phyloP scores from a whole-genome alignment of 257 asterid genomes.

The Galeopsis tetrahit region DNA sequence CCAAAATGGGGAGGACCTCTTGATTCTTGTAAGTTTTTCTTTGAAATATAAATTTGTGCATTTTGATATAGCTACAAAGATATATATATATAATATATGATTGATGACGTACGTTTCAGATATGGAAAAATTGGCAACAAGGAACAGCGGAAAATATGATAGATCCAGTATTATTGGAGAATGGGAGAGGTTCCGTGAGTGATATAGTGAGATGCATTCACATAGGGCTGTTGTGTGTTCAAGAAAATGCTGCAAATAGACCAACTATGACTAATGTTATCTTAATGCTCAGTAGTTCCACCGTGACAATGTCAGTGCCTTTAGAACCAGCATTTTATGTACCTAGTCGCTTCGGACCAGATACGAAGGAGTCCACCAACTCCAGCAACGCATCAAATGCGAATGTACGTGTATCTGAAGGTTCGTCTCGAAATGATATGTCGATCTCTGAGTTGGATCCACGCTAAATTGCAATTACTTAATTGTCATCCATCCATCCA shows the following conservation, averaged over 20 bases:
- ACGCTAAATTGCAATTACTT: slow-evolving; percentile 5
- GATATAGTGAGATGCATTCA: slow-evolving; percentile 34
- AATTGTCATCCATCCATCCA: not conserved
- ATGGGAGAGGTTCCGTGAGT: not conserved
- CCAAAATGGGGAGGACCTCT: slow-evolving; percentile 31
- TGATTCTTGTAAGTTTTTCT: slow-evolving; percentile 23
- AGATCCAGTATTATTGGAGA: slow-evolving; percentile 25
- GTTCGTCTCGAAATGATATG: slow-evolving; percentile 21
- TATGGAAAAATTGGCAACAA: slow-evolving; percentile 30
- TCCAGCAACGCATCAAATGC: not conserved
- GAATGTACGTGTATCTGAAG: slow-evolving; percentile 12
- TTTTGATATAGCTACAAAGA: not conserved
- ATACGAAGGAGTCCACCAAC: not conserved
- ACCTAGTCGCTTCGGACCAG: slow-evolving; percentile 19
- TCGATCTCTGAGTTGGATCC: slow-evolving; percentile 29
- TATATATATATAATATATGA: not conserved
- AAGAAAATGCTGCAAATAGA: slow-evolving; percentile 29
- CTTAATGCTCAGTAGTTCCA: slow-evolving; percentile 25
- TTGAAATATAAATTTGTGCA: not conserved
- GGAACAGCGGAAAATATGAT: slow-evolving; percentile 25
- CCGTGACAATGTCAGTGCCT: slow-evolving; percentile 29
- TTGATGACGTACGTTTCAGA: not conserved
- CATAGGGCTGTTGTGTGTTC: slow-evolving; percentile 32
- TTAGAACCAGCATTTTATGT: slow-evolving; percentile 31
- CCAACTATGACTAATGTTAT: slow-evolving; percentile 33